phyloP scores from a whole-genome alignment of 495 filamentous ascomycete genomes.

The Friedmanniomyces endolithicus region DNA sequence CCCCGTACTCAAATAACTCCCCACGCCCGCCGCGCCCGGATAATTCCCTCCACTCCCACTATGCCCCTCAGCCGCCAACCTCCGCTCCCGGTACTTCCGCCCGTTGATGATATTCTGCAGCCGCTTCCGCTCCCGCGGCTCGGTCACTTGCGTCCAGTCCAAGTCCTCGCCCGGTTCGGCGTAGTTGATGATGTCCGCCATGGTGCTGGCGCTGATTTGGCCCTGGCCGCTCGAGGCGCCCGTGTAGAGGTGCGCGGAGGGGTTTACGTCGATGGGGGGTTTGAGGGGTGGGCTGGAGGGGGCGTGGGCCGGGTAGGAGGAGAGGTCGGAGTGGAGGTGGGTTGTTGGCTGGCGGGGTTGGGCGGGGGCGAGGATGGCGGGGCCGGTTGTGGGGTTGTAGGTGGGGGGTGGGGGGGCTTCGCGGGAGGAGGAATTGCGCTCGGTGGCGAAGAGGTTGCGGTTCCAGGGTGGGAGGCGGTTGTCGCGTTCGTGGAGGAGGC shows the following conservation, averaged over 20 bases:
- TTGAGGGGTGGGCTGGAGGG: background rate
- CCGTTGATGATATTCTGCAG: constrained; percentile 23
- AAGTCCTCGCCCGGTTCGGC: constrained; percentile 21
- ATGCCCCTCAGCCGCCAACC: constrained; percentile 16
- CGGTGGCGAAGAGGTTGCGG: constrained; percentile 45
- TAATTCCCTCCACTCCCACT: constrained; percentile 21
- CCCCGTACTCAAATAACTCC: constrained; percentile 17
- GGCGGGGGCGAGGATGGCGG: background rate
- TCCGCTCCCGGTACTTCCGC: constrained; percentile 19
- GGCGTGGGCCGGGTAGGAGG: constrained; percentile 11
- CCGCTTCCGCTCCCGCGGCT: constrained; percentile 19
- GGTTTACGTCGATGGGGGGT: constrained; percentile 4
- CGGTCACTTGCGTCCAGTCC: constrained; percentile 20
- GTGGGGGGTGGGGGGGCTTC: constrained; percentile 1
- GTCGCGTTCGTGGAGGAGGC: constrained; percentile 74
- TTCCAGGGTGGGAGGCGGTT: constrained; percentile 74
- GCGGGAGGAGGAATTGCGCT: constrained; percentile 7
- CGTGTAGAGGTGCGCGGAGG: constrained; percentile 18
- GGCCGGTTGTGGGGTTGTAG: background rate
- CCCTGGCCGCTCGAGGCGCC: constrained; percentile 19
- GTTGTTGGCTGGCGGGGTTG: constrained; percentile 7
- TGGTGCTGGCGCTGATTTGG: constrained; percentile 15
- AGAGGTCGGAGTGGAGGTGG: constrained; percentile 17
- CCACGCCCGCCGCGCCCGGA: constrained; percentile 15
- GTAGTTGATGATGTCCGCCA: constrained; percentile 22